Evolutionary conservation across 2,329 filamentous ascomycete genomes (phyloP), one percentile per base, ranked within the genome.

Genomic region (Leptoxyphium fumago): DNA sequence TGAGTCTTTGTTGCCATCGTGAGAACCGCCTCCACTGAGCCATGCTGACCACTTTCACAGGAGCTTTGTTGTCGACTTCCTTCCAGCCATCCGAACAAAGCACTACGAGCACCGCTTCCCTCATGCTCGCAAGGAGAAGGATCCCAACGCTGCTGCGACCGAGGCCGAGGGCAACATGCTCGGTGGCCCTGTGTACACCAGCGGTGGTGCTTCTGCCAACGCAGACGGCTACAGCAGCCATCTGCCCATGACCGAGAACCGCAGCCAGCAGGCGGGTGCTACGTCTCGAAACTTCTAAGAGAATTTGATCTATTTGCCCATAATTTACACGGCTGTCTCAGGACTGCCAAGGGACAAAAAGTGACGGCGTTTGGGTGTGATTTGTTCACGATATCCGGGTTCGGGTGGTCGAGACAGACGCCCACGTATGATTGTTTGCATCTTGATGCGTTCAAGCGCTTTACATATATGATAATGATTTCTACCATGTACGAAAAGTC

Each of bases 61-160:
- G 42, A 52, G 46, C 48, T 96, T 94, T 69, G 74, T 82, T 56
- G 72, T 95, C 59, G 89, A 98, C 65, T 77, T 98, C 41, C 72
- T 84, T 50, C 91, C 91, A 0, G 84, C 85, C 10, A 69, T 82
- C 2, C 69, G 74, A 48, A 82, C 78, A 10, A 76, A 73, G 50
- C 60, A 66, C 51, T 60, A 62, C 47, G 58, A 65, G 46, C 43
- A 56, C 40, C 55, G 53, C 32, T 55, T 53, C 42, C 55, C 56
- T 7, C 49, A 49, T 38, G 64, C 63, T 44, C 67, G 66, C 15
- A 62, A 62, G 0, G 59, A 34, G 10, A 51, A 59, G 36, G 54
- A 57, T 38, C 55, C 57, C 42, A 53, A 52, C 48, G 54, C 55
- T 1, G 51, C 52, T 51, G 45, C 50, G 32, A 57, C 55, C 2